Percentiles rank a stretch among this genome's conserved stretches.
Conservation (phyloP, 306 rosid species). For the Rosa lucieae region DNA sequence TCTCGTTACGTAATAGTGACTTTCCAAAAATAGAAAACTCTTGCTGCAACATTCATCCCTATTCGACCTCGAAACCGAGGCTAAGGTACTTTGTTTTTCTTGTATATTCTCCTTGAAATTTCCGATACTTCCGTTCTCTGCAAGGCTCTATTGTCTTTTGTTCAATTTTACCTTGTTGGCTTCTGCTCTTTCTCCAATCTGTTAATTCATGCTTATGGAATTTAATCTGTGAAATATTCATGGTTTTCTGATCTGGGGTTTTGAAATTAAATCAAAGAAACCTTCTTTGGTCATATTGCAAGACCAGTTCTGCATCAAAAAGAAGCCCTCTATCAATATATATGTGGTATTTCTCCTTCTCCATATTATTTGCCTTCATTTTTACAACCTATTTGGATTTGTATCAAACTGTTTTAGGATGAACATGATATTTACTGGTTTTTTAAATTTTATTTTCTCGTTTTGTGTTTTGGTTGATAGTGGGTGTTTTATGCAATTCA, state of each 20-base stretch:
- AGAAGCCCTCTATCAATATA: neutral
- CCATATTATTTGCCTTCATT: neutral
- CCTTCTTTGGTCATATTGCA: neutral
- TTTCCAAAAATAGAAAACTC: conserved; percentile 6
- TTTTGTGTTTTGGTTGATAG: neutral
- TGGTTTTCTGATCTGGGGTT: conserved; percentile 8
- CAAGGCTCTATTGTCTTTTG: neutral
- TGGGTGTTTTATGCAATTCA: neutral
- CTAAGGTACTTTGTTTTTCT: conserved; percentile 8
- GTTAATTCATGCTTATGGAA: neutral
- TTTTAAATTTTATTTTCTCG: neutral
- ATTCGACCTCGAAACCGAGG: conserved; percentile 2
- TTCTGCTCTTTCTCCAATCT: neutral
- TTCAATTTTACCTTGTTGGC: neutral
- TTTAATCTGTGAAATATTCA: conserved; percentile 1
- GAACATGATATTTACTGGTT: neutral
- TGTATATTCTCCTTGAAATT: neutral
- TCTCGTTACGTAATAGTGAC: neutral
- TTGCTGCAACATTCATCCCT: neutral
- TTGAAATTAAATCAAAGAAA: neutral
- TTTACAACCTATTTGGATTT: neutral
- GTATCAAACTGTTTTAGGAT: neutral
- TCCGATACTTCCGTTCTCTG: conserved; percentile 4
- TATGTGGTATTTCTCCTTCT: neutral
- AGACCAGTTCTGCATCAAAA: neutral